Evolutionary conservation across 176 grass and related monocot genomes (phyloP).

Genomic region (Carex scoparia): DNA sequence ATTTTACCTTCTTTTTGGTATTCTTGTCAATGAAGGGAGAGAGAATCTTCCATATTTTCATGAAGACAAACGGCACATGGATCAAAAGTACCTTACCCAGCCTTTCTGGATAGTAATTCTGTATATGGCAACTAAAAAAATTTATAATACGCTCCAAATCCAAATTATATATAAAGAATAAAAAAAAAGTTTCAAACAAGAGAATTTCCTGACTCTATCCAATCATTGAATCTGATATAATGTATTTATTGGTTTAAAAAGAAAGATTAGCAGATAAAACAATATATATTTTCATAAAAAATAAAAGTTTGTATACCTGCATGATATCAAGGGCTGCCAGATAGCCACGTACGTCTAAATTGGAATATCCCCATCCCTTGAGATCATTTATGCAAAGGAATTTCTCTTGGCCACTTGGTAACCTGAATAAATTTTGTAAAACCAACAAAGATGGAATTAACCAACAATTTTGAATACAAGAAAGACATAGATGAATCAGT

Average conservation of each 20-base stretch:
- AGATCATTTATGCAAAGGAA: constrained; percentile 43
- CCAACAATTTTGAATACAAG: background rate
- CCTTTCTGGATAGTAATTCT: constrained; percentile 42
- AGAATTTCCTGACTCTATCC: background rate
- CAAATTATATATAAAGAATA: background rate
- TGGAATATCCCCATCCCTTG: constrained; percentile 47
- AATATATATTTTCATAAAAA: background rate
- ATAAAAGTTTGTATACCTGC: constrained; percentile 23
- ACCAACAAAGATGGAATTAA: background rate
- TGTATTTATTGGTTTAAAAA: background rate
- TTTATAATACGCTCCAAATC: background rate
- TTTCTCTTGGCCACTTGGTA: constrained; percentile 40
- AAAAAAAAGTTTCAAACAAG: background rate
- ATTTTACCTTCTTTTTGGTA: constrained; percentile 35
- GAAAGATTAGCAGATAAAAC: background rate
- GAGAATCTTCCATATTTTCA: constrained; percentile 41
- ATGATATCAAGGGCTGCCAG: constrained; percentile 41
- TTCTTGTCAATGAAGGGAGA: constrained; percentile 34
- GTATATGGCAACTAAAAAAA: constrained; percentile 2
- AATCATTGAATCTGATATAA: background rate
- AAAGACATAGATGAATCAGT: background rate
- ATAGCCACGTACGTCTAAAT: constrained; percentile 29
- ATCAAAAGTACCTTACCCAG: constrained; percentile 32
- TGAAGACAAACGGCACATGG: constrained; percentile 34
- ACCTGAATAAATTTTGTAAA: constrained; percentile 14